Base-by-base conservation (phyloP, 257 asterid species). In the Coffea canephora region DNA sequence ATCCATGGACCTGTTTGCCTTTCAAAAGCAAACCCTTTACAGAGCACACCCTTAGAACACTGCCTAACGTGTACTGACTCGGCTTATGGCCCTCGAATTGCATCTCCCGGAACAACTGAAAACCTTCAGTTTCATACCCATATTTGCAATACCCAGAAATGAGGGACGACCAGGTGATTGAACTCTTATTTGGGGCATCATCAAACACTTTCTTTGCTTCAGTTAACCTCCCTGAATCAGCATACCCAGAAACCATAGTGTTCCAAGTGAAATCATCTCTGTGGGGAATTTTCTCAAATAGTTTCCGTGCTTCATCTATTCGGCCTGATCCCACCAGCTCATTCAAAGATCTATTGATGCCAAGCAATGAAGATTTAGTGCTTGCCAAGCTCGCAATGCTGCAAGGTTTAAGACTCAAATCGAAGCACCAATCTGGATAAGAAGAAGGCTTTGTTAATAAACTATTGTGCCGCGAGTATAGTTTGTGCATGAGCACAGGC, bases 111-210 rank as follows among this genome's bases (percentile, higher is more conserved):
- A 94, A 89, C 84, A 93, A 78, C 48, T 57, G 82, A 57, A 94
- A 88, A 65, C 90, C 88, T 66, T 91, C 94, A 36, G 14, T 49
- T 81, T 91, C 97, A 19, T 66, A 84, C 6, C 98, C 98, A 75
- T 79, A 76, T 79, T 86, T 91, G 87, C 95, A 91, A 80, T 89
- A 93, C n/a, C 97, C 98, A 54, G 96, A 91, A 84, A 94, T 80
- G 57, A 94, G 90, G 1, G 96, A 88, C 4, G 98, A 91, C 98
- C 98, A 94, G 68, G 92, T 87, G 16, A 89, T 83, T 4, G 91
- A 77, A 85, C 84, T 87, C 82, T 75, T 92, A 8, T 64, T 84
- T 4, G 96, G 96, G 46, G 81, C 52, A 50, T 84, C 77, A 19
- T 87, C 83, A 27, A 94, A 91, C 70, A 91, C 81, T 71, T 82